These are phyloP conservation scores for Chlorella sp. DNA, from an alignment of 139 green algal genomes.

Conservation along the genomic window DNA sequence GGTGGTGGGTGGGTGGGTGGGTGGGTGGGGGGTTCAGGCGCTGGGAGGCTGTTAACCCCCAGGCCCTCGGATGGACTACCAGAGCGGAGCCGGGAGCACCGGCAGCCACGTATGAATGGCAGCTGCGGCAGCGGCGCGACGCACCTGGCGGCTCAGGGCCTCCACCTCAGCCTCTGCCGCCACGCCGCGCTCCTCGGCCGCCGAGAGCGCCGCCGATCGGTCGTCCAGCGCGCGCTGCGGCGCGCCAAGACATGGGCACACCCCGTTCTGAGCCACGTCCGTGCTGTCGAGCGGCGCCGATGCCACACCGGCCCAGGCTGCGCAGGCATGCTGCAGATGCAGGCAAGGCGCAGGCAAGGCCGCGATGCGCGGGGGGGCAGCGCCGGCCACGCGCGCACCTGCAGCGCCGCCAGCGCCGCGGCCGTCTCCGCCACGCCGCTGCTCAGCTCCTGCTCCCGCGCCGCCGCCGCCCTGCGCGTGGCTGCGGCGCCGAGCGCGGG, in stretches of 20 bases:
- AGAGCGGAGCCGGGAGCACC: too few relatives aligned
- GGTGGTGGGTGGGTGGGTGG: too few relatives aligned
- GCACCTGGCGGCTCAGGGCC: conserved; percentile 15
- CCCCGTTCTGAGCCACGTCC: too few relatives aligned
- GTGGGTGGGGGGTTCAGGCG: too few relatives aligned
- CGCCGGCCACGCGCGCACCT: conserved; percentile 23
- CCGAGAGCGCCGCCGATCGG: conserved; percentile 12
- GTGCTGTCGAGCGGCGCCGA: too few relatives aligned
- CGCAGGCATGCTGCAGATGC: neutral
- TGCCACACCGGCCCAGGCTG: neutral
- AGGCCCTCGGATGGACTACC: too few relatives aligned
- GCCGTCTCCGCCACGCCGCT: conserved; percentile 46
- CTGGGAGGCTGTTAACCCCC: too few relatives aligned
- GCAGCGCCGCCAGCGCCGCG: conserved; percentile 52
- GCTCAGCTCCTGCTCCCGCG: conserved; percentile 64
- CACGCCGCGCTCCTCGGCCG: conserved; percentile 32
- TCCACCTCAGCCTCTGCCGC: conserved; percentile 36
- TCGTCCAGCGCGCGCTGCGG: conserved; percentile 47
- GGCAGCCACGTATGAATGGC: too few relatives aligned
- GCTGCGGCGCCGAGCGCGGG: too few relatives aligned
- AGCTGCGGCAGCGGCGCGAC: too few relatives aligned
- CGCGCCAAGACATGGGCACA: too few relatives aligned
- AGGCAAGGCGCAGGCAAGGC: neutral
- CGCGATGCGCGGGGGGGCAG: conserved; percentile 18
- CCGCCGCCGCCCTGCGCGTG: conserved; percentile 38